phyloP scores from a whole-genome alignment of 75 land plant species.

The Isoetes taiwanensis region DNA sequence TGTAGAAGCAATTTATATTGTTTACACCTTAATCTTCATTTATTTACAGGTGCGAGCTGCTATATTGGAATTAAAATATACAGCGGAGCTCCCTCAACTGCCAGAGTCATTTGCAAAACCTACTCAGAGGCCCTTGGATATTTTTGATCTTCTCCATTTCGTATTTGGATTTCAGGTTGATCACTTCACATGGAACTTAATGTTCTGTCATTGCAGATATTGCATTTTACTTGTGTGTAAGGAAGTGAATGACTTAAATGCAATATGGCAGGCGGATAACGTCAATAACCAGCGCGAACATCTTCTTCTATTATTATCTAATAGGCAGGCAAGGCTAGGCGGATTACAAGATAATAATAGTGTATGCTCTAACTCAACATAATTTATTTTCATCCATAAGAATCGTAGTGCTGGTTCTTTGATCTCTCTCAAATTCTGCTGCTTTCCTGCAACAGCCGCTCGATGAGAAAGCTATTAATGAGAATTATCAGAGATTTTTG shows the following conservation, averaged over 20 bases:
- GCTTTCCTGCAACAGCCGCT: too few relatives aligned
- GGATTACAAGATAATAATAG: not conserved
- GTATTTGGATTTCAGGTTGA: constrained; percentile 99
- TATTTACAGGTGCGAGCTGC: constrained; percentile 56
- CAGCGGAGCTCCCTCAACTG: constrained; percentile 46
- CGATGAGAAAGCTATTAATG: constrained; percentile 52
- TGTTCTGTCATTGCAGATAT: not conserved
- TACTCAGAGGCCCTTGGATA: constrained; percentile 38
- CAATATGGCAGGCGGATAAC: not conserved
- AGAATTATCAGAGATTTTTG: constrained; percentile 45
- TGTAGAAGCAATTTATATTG: too few relatives aligned
- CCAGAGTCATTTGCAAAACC: constrained; percentile 40
- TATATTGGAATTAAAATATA: constrained; percentile 44
- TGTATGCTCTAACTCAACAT: too few relatives aligned
- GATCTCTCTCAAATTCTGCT: not conserved
- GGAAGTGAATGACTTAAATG: not conserved
- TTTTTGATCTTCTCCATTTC: constrained; percentile 82
- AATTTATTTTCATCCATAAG: not conserved
- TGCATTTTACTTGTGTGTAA: not conserved
- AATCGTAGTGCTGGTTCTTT: not conserved
- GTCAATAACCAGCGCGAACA: not conserved
- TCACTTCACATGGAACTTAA: too few relatives aligned
- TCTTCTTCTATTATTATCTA: not conserved
- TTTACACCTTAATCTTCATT: too few relatives aligned
- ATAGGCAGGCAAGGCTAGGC: not conserved